Conservation (phyloP, 2,329 filamentous ascomycete genomes). For the Diaporthe nobilis region DNA sequence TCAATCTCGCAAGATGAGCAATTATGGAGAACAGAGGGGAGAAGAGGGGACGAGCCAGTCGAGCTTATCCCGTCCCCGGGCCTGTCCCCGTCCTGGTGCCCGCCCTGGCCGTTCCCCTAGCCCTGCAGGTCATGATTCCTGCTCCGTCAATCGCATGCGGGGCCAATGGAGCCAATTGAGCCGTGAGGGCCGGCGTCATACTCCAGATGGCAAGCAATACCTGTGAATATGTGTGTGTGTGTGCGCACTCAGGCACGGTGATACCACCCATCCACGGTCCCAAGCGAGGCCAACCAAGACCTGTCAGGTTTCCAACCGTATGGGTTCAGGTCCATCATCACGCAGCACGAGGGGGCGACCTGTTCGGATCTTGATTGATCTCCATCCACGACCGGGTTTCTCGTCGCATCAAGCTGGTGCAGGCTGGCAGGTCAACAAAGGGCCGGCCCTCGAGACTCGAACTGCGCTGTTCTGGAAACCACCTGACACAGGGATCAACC, state of each 20-base stretch:
- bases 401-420: constrained; percentile 24
- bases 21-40: constrained; percentile 20
- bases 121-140: constrained; percentile 23
- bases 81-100: background rate
- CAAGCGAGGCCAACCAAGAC: constrained; percentile 12
- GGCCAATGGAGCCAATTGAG: constrained; percentile 23
- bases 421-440: background rate
- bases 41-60: constrained; percentile 26
- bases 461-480: constrained; percentile 29
- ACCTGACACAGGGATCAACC: constrained; percentile 32
- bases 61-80: constrained; percentile 21
- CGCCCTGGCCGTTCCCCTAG: constrained; percentile 13
- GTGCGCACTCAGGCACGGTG: no score
- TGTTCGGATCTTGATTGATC: constrained; percentile 33
- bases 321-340: constrained; percentile 4
- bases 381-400: constrained; percentile 28
- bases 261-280: background rate
- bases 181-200: constrained; percentile 5
- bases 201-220: background rate
- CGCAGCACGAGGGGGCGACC: background rate
- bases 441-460: constrained; percentile 20
- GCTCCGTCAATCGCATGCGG: constrained; percentile 12
- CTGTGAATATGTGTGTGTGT: background rate
- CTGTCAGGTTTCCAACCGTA: constrained; percentile 24
- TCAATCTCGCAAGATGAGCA: constrained; percentile 31